A percentile compares a stretch with the other conserved stretches of the same genome.
Evolutionary conservation across 176 grass and related monocot species (phyloP).

Genomic region (Oryza longistaminata): DNA sequence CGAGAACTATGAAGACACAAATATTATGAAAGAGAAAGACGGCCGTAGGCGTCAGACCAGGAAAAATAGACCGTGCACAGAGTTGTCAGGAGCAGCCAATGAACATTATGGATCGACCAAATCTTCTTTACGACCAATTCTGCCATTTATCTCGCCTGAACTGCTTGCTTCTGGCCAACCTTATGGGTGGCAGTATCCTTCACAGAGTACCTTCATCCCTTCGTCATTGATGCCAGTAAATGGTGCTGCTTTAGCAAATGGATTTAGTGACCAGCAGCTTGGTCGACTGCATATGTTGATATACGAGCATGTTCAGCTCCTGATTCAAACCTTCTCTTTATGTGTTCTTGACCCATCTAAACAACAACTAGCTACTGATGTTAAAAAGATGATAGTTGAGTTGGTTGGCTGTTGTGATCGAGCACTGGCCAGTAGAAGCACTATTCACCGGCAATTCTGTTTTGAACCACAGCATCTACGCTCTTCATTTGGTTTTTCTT

Average conservation of each 20-base stretch:
- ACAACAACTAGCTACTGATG: conserved; percentile 61
- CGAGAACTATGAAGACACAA: conserved; percentile 43
- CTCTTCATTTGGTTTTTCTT: conserved; percentile 43
- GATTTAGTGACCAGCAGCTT: conserved; percentile 80
- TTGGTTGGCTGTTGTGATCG: conserved; percentile 70
- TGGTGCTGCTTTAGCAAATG: conserved; percentile 47
- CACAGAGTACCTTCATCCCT: conserved; percentile 37
- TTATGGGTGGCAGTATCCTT: conserved; percentile 52
- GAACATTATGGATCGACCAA: conserved; percentile 38
- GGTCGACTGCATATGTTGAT: conserved; percentile 76
- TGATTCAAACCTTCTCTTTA: conserved; percentile 87
- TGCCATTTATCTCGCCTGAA: conserved; percentile 53
- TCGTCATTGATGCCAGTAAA: conserved; percentile 27
- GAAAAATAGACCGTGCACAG: conserved; percentile 48
- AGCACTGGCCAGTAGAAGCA: conserved; percentile 58
- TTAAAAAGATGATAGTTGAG: conserved; percentile 81
- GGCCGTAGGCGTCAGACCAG: conserved; percentile 66
- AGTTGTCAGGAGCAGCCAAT: conserved; percentile 44
- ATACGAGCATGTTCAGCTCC: conserved; percentile 88
- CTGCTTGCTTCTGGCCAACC: conserved; percentile 23
- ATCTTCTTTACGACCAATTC: conserved; percentile 51
- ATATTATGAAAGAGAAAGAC: conserved; percentile 38
- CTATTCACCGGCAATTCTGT: conserved; percentile 46
- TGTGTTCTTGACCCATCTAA: conserved; percentile 75
- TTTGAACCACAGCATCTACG: conserved; percentile 54